These are phyloP conservation scores for Amanita jacksonii DNA, from an alignment of 768 basidiomycete species.

Conservation along the genomic window DNA sequence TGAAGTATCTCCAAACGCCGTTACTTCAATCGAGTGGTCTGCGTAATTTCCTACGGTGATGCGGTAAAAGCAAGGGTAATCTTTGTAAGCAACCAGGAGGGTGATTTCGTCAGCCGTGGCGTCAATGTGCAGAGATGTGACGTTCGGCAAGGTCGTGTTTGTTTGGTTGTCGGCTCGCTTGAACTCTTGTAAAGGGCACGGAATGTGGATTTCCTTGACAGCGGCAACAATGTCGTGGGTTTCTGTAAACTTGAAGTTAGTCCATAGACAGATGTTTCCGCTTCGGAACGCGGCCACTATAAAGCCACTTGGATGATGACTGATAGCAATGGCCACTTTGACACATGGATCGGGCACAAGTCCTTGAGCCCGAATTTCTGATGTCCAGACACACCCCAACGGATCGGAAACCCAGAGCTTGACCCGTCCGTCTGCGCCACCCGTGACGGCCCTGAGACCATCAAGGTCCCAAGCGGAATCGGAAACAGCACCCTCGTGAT, in stretches of 20 bases:
- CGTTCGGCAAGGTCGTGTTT: slow-evolving; percentile 7
- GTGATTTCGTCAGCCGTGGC: slow-evolving; percentile 16
- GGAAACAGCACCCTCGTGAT: slow-evolving; percentile 52
- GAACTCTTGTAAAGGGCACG: slow-evolving; percentile 21
- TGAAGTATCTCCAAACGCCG: slow-evolving; percentile 41
- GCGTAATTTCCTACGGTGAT: slow-evolving; percentile 25
- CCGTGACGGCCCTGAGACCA: slow-evolving; percentile 34
- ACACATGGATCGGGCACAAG: slow-evolving; percentile 40
- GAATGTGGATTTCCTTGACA: slow-evolving; percentile 24
- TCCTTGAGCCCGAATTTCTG: slow-evolving; percentile 24
- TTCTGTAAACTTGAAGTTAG: slow-evolving; percentile 25
- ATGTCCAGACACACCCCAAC: slow-evolving; percentile 56
- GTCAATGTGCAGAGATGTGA: slow-evolving; percentile 21
- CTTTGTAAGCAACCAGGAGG: slow-evolving; percentile 43
- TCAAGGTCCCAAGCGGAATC: slow-evolving; percentile 41
- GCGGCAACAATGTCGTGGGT: slow-evolving; percentile 12
- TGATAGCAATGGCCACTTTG: slow-evolving; percentile 35
- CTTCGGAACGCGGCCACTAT: slow-evolving; percentile 43
- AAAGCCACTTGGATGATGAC: slow-evolving; percentile 23
- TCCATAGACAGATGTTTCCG: slow-evolving; percentile 52
- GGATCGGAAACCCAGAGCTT: slow-evolving; percentile 65
- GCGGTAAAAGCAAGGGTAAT: slow-evolving; percentile 45
- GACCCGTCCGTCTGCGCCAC: slow-evolving; percentile 51
- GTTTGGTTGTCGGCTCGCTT: slow-evolving; percentile 13
- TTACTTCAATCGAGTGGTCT: slow-evolving; percentile 21